phyloP scores from a whole-genome alignment of 2,329 filamentous ascomycete genomes.

The Epichloe gansuensis region DNA sequence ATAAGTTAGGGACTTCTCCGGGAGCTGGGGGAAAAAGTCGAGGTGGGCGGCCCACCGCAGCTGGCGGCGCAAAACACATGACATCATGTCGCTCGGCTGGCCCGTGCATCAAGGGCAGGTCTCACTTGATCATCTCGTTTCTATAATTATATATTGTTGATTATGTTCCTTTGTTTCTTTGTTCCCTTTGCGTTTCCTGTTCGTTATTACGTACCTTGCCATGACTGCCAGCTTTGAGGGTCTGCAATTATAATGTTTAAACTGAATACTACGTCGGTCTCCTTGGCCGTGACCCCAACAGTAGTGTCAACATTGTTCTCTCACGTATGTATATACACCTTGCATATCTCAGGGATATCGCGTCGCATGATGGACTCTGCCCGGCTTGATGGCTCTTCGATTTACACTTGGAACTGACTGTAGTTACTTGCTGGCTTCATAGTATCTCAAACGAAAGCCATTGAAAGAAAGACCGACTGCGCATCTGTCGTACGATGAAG shows the following conservation, averaged over 20 bases:
- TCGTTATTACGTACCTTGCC: not conserved
- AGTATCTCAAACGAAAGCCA: constrained; percentile 74
- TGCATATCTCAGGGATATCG: not conserved
- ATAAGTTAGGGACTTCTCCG: not conserved
- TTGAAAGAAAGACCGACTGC: constrained; percentile 70
- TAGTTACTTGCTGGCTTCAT: not conserved
- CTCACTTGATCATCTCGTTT: not conserved
- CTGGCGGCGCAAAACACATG: not conserved
- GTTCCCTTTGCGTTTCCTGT: not conserved
- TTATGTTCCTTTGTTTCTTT: not conserved
- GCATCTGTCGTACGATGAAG: constrained; percentile 89
- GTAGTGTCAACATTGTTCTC: constrained; percentile 76
- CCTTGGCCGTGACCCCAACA: constrained; percentile 73
- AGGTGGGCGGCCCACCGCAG: not conserved
- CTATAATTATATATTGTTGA: not conserved
- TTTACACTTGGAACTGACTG: not conserved
- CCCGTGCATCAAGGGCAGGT: not conserved
- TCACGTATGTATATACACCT: constrained; percentile 47
- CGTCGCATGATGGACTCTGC: constrained; percentile 1
- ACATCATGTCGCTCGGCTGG: constrained; percentile 1
- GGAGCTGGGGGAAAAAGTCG: not conserved
- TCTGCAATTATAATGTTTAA: constrained; percentile 26
- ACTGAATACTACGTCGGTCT: constrained; percentile 70
- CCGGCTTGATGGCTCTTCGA: not conserved
- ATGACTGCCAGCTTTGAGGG: not conserved